These are phyloP conservation scores for Sicyos baderoa DNA, from an alignment of 306 rosid genomes.

Conservation along the genomic window DNA sequence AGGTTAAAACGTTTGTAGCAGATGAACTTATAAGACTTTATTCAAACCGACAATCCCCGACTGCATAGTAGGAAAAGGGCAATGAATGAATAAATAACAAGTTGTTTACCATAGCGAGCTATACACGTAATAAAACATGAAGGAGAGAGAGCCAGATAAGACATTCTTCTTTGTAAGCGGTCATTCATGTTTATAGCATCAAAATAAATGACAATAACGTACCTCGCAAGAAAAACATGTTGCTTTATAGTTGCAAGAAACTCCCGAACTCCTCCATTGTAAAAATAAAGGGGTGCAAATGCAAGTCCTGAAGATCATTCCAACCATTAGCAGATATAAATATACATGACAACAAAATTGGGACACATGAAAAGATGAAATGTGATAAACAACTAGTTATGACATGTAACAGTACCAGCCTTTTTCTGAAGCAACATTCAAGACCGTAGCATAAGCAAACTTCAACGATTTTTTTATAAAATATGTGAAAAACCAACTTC, in stretches of 20 bases:
- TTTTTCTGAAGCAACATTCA: neutral
- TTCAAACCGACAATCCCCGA: no score
- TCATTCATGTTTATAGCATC: no score
- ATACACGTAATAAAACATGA: no score
- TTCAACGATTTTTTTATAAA: no score
- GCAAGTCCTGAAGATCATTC: conserved; percentile 76
- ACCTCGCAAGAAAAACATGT: conserved; percentile 83
- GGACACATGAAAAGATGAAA: conserved; percentile 18
- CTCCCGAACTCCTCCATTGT: conserved; percentile 96
- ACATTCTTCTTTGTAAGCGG: no score
- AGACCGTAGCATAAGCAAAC: conserved; percentile 1
- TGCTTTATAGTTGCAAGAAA: conserved; percentile 93
- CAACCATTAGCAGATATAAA: conserved; percentile 20
- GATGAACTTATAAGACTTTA: no score
- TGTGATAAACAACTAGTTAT: conserved; percentile 1
- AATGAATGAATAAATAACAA: no score
- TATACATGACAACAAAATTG: neutral
- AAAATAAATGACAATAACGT: conserved; percentile 23
- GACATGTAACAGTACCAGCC: neutral
- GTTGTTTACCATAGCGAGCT: no score
- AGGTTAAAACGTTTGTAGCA: neutral
- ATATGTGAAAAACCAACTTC: no score
- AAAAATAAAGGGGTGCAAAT: conserved; percentile 80
- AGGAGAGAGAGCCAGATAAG: no score
- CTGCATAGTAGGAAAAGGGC: no score